Percentiles rank a stretch among this genome's conserved stretches.
phyloP scores from a whole-genome alignment of 768 basidiomycete species.

The Tylopilus balloui region DNA sequence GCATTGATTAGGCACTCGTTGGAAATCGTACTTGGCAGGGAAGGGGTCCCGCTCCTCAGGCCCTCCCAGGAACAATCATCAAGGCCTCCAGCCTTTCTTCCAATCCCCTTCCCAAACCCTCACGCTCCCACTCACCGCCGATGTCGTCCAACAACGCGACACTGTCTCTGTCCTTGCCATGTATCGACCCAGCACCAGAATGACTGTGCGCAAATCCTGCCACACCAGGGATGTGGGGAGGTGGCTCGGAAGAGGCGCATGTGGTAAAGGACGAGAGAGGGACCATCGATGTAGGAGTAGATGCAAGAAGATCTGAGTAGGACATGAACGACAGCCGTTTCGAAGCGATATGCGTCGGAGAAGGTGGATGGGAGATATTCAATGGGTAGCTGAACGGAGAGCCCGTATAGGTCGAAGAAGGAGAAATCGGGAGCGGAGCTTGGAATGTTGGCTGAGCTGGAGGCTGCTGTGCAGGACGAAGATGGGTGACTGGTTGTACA shows the following conservation, averaged over 20 bases:
- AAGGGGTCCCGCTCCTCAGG: slow-evolving; percentile 10
- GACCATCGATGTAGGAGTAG: slow-evolving; percentile 66
- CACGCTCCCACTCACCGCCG: slow-evolving; percentile 85
- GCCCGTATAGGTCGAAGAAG: slow-evolving; percentile 26
- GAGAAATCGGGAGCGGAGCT: slow-evolving; percentile 12
- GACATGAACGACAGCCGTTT: slow-evolving; percentile 88
- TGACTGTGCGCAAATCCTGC: slow-evolving; percentile 37
- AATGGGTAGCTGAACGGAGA: slow-evolving; percentile 24
- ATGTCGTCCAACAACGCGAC: slow-evolving; percentile 53
- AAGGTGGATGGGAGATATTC: slow-evolving; percentile 36
- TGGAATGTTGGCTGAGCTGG: slow-evolving; percentile 17
- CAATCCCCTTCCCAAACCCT: slow-evolving; percentile 75
- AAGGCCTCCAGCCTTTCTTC: slow-evolving; percentile 76
- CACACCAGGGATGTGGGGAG: slow-evolving; percentile 71
- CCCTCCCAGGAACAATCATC: slow-evolving; percentile 32
- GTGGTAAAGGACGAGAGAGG: slow-evolving; percentile 72
- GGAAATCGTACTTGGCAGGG: background rate
- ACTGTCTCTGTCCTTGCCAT: slow-evolving; percentile 36
- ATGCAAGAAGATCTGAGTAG: slow-evolving; percentile 78
- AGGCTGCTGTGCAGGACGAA: slow-evolving; percentile 13
- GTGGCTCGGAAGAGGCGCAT: slow-evolving; percentile 53
- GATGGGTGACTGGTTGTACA: slow-evolving; percentile 18
- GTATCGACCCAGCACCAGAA: slow-evolving; percentile 26
- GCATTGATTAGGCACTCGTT: background rate
- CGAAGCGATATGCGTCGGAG: slow-evolving; percentile 43